phyloP scores from a whole-genome alignment of 495 filamentous ascomycete genomes.

The Neurospora cerealis region DNA sequence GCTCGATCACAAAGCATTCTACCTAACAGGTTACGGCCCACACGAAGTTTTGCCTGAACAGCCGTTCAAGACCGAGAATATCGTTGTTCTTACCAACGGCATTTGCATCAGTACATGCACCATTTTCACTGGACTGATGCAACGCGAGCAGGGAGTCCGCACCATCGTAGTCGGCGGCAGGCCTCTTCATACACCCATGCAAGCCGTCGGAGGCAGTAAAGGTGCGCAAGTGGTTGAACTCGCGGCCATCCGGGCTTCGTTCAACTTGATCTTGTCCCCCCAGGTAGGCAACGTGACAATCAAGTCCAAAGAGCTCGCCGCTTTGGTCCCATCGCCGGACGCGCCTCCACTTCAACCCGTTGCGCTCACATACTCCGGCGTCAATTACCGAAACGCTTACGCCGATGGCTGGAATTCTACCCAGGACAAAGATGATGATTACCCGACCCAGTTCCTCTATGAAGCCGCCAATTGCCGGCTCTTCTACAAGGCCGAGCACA shows the following conservation, averaged over 20 bases:
- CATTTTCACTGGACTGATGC: conserved; percentile 47
- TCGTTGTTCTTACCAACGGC: conserved; percentile 46
- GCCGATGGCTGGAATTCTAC: not conserved
- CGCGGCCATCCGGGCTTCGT: not conserved
- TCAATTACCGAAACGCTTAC: conserved; percentile 30
- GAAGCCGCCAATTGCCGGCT: too few relatives aligned
- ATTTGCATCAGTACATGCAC: conserved; percentile 57
- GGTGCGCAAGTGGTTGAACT: conserved; percentile 29
- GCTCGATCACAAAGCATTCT: too few relatives aligned
- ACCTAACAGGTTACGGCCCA: too few relatives aligned
- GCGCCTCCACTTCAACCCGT: conserved; percentile 2
- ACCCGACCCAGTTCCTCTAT: too few relatives aligned
- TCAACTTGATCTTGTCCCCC: not conserved
- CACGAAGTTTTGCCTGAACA: conserved; percentile 20
- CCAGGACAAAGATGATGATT: too few relatives aligned
- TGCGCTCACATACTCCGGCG: conserved; percentile 12
- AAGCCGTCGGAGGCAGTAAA: conserved; percentile 52
- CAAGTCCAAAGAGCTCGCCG: not conserved
- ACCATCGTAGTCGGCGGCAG: conserved; percentile 54
- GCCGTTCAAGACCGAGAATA: conserved; percentile 24
- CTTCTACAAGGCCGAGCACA: too few relatives aligned
- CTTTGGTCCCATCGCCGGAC: not conserved
- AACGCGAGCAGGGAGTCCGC: conserved; percentile 44
- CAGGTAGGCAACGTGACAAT: not conserved
- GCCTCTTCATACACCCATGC: conserved; percentile 45